phyloP scores from a whole-genome alignment of 805 yeast genomes.

The Yarrowia yakushimensis region DNA sequence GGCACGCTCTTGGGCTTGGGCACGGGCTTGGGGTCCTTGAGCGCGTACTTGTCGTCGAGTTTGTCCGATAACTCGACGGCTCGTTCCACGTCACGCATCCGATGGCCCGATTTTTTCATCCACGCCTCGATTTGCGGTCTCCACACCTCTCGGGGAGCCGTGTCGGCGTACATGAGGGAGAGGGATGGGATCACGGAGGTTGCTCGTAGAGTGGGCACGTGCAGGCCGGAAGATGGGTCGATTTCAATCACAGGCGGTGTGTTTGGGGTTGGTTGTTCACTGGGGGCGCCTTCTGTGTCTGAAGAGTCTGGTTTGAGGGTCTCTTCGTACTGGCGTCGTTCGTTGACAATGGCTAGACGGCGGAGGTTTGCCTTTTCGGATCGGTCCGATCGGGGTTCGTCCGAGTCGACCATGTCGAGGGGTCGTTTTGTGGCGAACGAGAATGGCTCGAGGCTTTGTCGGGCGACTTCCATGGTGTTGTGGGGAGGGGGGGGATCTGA shows the following conservation, averaged over 20 bases:
- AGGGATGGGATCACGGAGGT: constrained; percentile 28
- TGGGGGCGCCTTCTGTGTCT: not conserved
- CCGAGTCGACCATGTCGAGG: not conserved
- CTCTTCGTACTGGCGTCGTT: constrained; percentile 11
- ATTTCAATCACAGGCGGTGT: not conserved
- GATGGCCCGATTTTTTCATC: constrained; percentile 38
- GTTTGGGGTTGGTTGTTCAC: not conserved
- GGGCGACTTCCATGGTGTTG: constrained; percentile 15
- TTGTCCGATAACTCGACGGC: constrained; percentile 20
- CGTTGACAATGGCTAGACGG: constrained; percentile 15
- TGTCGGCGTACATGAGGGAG: constrained; percentile 39
- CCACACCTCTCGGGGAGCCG: constrained; percentile 41
- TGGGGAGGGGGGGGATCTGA: not conserved
- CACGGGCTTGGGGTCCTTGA: not conserved
- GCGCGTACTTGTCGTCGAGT: constrained; percentile 8
- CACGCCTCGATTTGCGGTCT: constrained; percentile 40
- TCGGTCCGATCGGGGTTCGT: constrained; percentile 7
- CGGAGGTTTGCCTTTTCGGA: constrained; percentile 14
- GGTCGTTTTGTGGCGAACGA: constrained; percentile 1
- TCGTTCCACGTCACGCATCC: constrained; percentile 25
- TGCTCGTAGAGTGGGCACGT: constrained; percentile 26
- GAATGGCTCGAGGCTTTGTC: constrained; percentile 7
- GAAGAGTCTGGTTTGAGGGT: constrained; percentile 3
- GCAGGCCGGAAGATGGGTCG: constrained; percentile 2
- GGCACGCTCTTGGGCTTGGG: not conserved